Evolutionary conservation across 2,329 filamentous ascomycete species (phyloP), one percentile per base, ranked within the genome.

Genomic region (Alternaria hordeiaustralica): DNA sequence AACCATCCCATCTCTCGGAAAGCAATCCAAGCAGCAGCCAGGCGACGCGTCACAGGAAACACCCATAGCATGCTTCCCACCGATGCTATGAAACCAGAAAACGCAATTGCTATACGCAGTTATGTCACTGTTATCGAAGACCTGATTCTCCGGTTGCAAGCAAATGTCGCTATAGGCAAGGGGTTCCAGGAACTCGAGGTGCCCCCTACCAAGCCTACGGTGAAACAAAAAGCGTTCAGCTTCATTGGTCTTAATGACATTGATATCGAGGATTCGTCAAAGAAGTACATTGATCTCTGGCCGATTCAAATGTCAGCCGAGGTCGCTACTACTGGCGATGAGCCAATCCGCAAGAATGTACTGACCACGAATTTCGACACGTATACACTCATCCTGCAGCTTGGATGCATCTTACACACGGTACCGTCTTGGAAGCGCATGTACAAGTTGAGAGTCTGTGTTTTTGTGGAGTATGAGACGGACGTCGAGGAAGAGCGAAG

Each of bases 271-370:
- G 85, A 85, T 18, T 88, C 90, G 57, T 83, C 82, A 5, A 95
- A 95, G 75, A 92, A 89, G 72, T 95, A 90, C 73, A 92, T 97
- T 65, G 93, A 97, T 73, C 82, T 97, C 5, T 97, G 93, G 93
- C 93, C 93, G 0, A 96, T 97, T 57, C 94, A 97, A 69, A 97
- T 97, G 92, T 95, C 93, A 6, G 93, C 93, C 1, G 92, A 95
- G 71, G 87, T 96, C 33, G 87, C 88, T 1, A 84, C 90, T 1
- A 89, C 67, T 13, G 73, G 74, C 6, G 76, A 67, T 86, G 74
- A 76, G 36, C 69, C 71, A 4, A 70, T 68, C 11, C 86, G 85
- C 63, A 82, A 86, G 65, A 89, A 88, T 71, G 85, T 96, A 6
- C 79, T 95, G 58, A 96, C 93, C 0, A 96, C 92, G 0, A 97